phyloP scores from a whole-genome alignment of 148 eudicot species.

The Nepenthes gracilis region DNA sequence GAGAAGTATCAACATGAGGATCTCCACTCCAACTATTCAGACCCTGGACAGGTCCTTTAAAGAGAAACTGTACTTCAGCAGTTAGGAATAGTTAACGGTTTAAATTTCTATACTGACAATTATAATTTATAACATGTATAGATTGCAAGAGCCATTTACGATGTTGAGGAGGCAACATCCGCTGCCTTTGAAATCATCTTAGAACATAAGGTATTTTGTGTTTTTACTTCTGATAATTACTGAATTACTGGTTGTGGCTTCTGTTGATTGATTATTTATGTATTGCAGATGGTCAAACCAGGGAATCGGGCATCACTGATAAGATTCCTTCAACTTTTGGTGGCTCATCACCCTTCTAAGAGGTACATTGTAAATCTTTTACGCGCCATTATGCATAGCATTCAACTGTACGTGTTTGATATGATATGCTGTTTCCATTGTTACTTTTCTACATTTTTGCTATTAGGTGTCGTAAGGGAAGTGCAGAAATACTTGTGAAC shows the following conservation, averaged over 20 bases:
- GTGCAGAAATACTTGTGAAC: conserved; percentile 79
- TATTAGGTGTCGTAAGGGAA: conserved; percentile 86
- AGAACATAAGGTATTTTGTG: conserved; percentile 50
- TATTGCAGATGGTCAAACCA: conserved; percentile 69
- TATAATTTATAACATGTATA: conserved; percentile 8
- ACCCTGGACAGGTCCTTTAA: conserved; percentile 61
- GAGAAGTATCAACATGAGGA: conserved; percentile 73
- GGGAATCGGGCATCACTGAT: conserved; percentile 68
- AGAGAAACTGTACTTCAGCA: conserved; percentile 4
- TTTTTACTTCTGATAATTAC: conserved; percentile 6
- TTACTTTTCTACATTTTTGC: conserved; percentile 9
- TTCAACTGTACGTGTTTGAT: neutral
- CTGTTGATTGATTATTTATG: conserved; percentile 11
- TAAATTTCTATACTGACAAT: neutral
- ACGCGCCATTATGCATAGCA: neutral
- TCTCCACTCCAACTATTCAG: conserved; percentile 47
- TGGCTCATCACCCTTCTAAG: conserved; percentile 89
- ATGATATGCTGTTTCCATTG: conserved; percentile 3
- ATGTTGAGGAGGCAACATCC: conserved; percentile 90
- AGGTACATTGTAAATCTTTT: conserved; percentile 33
- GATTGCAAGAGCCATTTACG: conserved; percentile 74
- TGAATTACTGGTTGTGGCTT: conserved; percentile 3
- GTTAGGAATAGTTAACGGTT: neutral
- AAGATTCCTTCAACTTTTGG: conserved; percentile 76
- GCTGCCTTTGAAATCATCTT: conserved; percentile 71